Base-by-base conservation (phyloP, 2,329 filamentous ascomycete genomes). In the Ramularia endophylla region DNA sequence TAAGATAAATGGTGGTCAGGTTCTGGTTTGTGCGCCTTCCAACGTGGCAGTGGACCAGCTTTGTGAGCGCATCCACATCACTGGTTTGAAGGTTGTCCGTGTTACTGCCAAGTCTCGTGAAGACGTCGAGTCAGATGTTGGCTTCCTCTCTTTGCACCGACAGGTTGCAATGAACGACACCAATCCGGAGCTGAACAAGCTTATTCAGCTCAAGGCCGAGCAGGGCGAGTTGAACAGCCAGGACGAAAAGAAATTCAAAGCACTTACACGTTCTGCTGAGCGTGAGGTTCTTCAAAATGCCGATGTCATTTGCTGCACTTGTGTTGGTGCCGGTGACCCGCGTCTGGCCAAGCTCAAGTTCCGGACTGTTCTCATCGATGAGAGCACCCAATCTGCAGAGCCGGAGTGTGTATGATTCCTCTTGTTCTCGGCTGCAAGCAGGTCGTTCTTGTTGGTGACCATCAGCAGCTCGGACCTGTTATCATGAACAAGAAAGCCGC, bases 401-500 rank as follows among this genome's bases (percentile, higher is more conserved):
- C 92, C 92, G 0, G 92, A 98, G 65, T 98, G 65, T 98, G 92
- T 65, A 94, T 98, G 87, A 98, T 98, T 56, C 92, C 92, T 13
- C 73, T 98, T 29, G 90, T 98, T 22, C 75, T 98, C 16, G 92
- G 92, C 37, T 98, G 92, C 73, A 98, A 98, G 70, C 92, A 98
- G 65, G 88, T 95, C 36, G 92, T 98, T n/a, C 77, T 98, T 27
- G 92, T 98, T 30, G 92, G 92, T 61, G 92, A 98, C 61, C 92
- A 98, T 67, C 94, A 97, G 66, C 92, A 98, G 64, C 79, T 98
- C 51, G 92, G 92, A 0, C 92, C 92, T 1, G 92, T 98, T 57
- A 97, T 98, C 62, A 98, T 98, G 90, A 98, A 98, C 75, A 98
- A 98, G 76, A 97, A 97, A 68, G 92, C 92, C 11, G 92, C 92